phyloP scores from a whole-genome alignment of 2,329 filamentous ascomycete species.

The Claviceps purpurea region DNA sequence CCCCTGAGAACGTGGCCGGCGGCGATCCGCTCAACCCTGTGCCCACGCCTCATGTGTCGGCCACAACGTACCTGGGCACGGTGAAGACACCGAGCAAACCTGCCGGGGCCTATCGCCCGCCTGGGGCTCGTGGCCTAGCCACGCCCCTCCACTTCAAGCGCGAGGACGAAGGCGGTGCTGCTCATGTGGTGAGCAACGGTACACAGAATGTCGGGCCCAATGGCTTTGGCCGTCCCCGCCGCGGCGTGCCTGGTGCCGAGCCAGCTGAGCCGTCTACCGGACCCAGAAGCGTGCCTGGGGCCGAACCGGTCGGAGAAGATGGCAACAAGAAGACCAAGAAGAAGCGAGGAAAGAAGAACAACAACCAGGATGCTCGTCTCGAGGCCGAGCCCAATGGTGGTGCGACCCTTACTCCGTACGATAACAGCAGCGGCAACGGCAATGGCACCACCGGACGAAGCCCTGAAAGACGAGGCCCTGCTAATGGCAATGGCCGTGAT shows the following conservation, averaged over 20 bases:
- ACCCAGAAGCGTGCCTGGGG: slow-evolving; percentile 52
- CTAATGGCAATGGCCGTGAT: slow-evolving; percentile 23
- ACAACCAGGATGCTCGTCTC: slow-evolving; percentile 61
- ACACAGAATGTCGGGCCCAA: slow-evolving; percentile 57
- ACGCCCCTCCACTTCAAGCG: slow-evolving; percentile 94
- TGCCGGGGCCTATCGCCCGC: slow-evolving; percentile 90
- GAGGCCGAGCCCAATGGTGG: slow-evolving; percentile 31
- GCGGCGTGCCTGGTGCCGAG: slow-evolving; percentile 80
- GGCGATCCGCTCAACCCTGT: slow-evolving; percentile 61
- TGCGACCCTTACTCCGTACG: slow-evolving; percentile 31
- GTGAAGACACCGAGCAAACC: slow-evolving; percentile 94
- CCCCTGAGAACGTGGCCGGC: slow-evolving; percentile 41
- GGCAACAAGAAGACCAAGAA: slow-evolving; percentile 91
- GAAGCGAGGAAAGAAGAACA: slow-evolving; percentile 85
- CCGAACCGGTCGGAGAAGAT: slow-evolving; percentile 51
- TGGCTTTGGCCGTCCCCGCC: slow-evolving; percentile 65
- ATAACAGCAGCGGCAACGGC: slow-evolving; percentile 23
- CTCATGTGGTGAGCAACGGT: slow-evolving; percentile 70
- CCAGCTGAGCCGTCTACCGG: slow-evolving; percentile 52
- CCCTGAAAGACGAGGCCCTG: slow-evolving; percentile 48
- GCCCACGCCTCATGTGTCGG: slow-evolving; percentile 71
- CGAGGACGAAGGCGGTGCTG: slow-evolving; percentile 89
- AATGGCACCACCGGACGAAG: slow-evolving; percentile 36
- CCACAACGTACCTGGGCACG: slow-evolving; percentile 65
- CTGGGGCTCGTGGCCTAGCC: slow-evolving; percentile 75